These are phyloP conservation scores for Pythium rhizo-oryzae DNA, from an alignment of 352 stramenopile genomes.

Conservation along the genomic window DNA sequence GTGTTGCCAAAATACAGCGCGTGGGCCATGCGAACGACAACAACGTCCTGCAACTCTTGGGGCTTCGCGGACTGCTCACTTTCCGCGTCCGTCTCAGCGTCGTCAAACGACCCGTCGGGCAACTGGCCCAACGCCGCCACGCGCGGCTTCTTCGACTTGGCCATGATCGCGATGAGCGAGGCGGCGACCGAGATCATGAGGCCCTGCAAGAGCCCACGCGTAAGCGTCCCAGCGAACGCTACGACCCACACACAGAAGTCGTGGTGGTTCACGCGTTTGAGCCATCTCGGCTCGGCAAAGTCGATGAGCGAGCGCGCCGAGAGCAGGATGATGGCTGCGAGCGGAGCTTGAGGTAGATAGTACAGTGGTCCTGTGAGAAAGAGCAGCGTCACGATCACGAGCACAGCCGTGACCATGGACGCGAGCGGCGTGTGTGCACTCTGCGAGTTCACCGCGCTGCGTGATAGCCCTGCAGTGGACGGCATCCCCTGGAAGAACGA, in stretches of 20 bases:
- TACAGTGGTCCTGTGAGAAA: constrained; percentile 89
- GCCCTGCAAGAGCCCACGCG: constrained; percentile 49
- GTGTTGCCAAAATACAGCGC: constrained; percentile 77
- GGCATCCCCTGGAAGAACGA: constrained; percentile 92
- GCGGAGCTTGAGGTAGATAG: constrained; percentile 85
- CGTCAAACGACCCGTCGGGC: constrained; percentile 37
- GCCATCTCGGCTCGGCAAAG: constrained; percentile 83
- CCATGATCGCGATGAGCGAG: constrained; percentile 69
- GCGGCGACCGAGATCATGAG: constrained; percentile 56
- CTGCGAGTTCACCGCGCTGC: constrained; percentile 92
- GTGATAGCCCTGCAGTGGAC: constrained; percentile 87
- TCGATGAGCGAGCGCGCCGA: constrained; percentile 88
- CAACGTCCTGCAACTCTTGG: constrained; percentile 40
- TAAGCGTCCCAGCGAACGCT: constrained; percentile 52
- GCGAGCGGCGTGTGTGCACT: constrained; percentile 87
- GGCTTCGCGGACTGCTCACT: constrained; percentile 9
- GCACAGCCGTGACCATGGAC: constrained; percentile 84
- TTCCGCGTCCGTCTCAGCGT: constrained; percentile 30
- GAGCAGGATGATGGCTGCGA: constrained; percentile 91
- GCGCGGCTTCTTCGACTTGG: constrained; percentile 55
- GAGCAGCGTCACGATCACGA: constrained; percentile 91
- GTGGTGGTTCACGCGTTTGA: constrained; percentile 60
- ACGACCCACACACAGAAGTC: constrained; percentile 71
- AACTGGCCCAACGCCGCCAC: constrained; percentile 50
- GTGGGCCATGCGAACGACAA: constrained; percentile 65